These are phyloP conservation scores for Shiraia sp. DNA, from an alignment of 2,329 filamentous ascomycete species.

Conservation along the genomic window DNA sequence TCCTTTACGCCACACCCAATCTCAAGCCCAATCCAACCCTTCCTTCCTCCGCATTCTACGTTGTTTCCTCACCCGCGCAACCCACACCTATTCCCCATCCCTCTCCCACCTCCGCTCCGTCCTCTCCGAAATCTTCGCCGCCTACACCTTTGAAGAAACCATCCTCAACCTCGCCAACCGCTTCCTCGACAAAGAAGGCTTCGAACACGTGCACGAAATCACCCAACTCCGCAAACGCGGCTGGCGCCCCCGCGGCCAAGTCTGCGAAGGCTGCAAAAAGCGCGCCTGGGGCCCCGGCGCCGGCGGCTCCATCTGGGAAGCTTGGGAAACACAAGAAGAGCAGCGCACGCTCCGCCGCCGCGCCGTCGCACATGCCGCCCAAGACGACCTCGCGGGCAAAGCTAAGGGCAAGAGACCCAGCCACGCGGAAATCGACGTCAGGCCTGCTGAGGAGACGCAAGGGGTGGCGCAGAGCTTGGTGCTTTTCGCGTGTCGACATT, in stretches of 20 bases:
- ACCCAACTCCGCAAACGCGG: constrained; percentile 77
- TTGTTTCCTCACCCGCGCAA: constrained; percentile 83
- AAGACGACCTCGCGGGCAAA: constrained; percentile 51
- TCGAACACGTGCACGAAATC: constrained; percentile 77
- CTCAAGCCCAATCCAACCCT: constrained; percentile 57
- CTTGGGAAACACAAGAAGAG: constrained; percentile 68
- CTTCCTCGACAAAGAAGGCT: constrained; percentile 86
- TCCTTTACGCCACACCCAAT: constrained; percentile 22
- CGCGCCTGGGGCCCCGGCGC: constrained; percentile 89
- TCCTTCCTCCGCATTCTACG: constrained; percentile 89
- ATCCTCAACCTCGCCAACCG: constrained; percentile 83
- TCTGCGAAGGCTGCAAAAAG: constrained; percentile 82
- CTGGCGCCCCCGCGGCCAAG: constrained; percentile 84
- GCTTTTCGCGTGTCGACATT: constrained; percentile 47
- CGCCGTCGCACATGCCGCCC: constrained; percentile 47
- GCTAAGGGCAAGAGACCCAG: constrained; percentile 34
- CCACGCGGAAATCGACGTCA: constrained; percentile 9
- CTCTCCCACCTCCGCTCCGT: constrained; percentile 85
- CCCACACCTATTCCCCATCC: constrained; percentile 74
- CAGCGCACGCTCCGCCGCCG: constrained; percentile 53
- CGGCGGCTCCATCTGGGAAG: constrained; percentile 74
- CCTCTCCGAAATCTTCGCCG: constrained; percentile 86
- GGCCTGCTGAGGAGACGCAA: constrained; percentile 3
- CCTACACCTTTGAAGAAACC: constrained; percentile 92
- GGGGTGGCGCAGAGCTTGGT: constrained; percentile 23